Evolutionary conservation across 768 basidiomycete species (phyloP).

Genomic region (Lactarius trivialis): DNA sequence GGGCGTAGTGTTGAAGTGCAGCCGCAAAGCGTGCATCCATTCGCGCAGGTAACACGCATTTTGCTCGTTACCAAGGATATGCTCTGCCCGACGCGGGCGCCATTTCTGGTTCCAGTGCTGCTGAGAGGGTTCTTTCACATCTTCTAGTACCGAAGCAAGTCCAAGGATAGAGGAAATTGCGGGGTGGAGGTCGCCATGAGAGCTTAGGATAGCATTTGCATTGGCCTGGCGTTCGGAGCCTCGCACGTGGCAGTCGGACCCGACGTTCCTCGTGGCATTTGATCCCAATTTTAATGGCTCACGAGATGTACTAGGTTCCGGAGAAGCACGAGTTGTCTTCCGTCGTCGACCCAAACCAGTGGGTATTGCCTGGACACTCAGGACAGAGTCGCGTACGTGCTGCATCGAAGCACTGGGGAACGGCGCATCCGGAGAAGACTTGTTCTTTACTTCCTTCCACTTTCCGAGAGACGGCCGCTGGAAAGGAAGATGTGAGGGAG

Average conservation of each 20-base stretch:
- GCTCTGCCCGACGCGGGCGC: constrained; percentile 63
- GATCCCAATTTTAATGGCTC: background rate
- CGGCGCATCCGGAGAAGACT: background rate
- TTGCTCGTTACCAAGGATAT: constrained; percentile 73
- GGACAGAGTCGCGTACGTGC: constrained; percentile 15
- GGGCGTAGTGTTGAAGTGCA: constrained; percentile 39
- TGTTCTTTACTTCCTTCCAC: background rate
- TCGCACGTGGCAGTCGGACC: background rate
- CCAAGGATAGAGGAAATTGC: constrained; percentile 13
- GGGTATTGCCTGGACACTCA: background rate
- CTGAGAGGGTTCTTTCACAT: constrained; percentile 26
- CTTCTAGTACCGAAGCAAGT: constrained; percentile 5
- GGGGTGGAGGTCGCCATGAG: constrained; percentile 9
- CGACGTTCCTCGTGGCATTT: background rate
- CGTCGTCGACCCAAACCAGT: constrained; percentile 1
- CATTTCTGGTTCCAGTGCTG: constrained; percentile 70
- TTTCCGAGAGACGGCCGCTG: background rate
- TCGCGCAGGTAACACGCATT: constrained; percentile 66
- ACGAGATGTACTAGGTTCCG: background rate
- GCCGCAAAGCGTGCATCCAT: constrained; percentile 68
- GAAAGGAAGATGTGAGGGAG: background rate
- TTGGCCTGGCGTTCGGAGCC: constrained; percentile 1
- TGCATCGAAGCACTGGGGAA: constrained; percentile 16
- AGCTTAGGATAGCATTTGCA: background rate
- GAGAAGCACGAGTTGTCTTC: background rate